Evolutionary conservation across 495 filamentous ascomycete genomes (phyloP).

Genomic region (Talaromyces thailandensis): DNA sequence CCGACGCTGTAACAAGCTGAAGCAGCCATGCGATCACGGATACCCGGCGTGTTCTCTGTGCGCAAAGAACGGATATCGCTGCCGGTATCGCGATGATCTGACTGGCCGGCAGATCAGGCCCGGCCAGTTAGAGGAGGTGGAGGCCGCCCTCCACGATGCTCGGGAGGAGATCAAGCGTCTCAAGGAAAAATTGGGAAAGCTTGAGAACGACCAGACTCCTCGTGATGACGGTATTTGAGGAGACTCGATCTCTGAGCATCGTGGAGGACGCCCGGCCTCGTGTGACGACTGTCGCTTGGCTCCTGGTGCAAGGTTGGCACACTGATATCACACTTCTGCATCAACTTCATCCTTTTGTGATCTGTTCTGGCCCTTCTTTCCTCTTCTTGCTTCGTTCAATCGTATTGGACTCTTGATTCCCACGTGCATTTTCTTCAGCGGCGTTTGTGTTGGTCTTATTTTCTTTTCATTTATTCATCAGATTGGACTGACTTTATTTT

Average conservation of each 20-base stretch:
- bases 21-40: conserved; percentile 1
- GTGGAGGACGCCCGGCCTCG: not conserved
- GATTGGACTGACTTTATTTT: too few species aligned
- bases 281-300: not conserved
- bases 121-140: conserved; percentile 1
- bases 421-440: not conserved
- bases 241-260: not conserved
- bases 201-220: not conserved
- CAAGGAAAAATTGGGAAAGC: not conserved
- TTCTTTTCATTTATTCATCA: too few species aligned
- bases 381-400: not conserved
- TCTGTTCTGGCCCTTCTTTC: not conserved
- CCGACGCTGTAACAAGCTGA: conserved; percentile 1
- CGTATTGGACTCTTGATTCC: not conserved
- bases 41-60: not conserved
- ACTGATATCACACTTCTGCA: not conserved
- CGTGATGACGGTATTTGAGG: not conserved
- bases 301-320: too few species aligned
- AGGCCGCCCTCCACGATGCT: not conserved
- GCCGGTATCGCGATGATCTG: not conserved
- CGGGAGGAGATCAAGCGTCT: not conserved
- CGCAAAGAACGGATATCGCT: not conserved
- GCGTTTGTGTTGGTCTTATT: not conserved
- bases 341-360: not conserved
- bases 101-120: not conserved